A percentile compares a stretch with the other conserved stretches of the same genome.
Conservation (phyloP, 2,329 filamentous ascomycete species). For the Laburnicola sp. region DNA sequence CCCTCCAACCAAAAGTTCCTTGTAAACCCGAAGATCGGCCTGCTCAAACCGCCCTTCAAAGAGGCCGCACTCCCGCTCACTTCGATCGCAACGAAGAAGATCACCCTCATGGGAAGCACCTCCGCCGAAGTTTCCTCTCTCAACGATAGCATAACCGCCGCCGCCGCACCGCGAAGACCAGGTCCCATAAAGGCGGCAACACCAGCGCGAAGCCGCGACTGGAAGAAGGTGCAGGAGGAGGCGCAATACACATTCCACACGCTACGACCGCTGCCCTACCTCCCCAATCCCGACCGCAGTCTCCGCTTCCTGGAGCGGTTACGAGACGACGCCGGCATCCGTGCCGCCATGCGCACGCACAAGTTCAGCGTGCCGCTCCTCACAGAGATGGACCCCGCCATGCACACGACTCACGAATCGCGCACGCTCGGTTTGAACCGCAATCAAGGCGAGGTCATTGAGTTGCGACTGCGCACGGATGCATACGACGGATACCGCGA, state of each 20-base stretch:
- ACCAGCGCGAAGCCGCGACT: constrained; percentile 48
- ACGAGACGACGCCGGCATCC: constrained; percentile 81
- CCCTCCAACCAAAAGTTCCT: constrained; percentile 67
- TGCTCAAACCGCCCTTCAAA: constrained; percentile 67
- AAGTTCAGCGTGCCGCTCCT: constrained; percentile 81
- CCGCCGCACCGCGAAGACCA: constrained; percentile 45
- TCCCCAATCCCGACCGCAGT: constrained; percentile 74
- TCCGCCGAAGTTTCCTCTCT: constrained; percentile 62
- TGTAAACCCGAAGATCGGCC: constrained; percentile 65
- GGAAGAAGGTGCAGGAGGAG: constrained; percentile 59
- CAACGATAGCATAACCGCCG: constrained; percentile 45
- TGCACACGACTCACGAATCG: constrained; percentile 80
- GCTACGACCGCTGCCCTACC: constrained; percentile 73
- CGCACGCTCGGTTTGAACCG: constrained; percentile 84
- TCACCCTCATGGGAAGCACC: constrained; percentile 67
- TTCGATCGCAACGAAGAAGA: constrained; percentile 59
- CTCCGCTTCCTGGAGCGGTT: constrained; percentile 74
- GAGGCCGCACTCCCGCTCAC: constrained; percentile 57
- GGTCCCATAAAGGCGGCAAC: constrained; percentile 47
- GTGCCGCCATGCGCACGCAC: constrained; percentile 79
- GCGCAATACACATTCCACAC: constrained; percentile 78
- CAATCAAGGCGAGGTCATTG: constrained; percentile 86
- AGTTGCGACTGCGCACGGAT: constrained; percentile 88
- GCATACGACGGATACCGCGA: constrained; percentile 91
- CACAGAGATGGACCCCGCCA: constrained; percentile 91